Base-by-base conservation (phyloP, 768 basidiomycete species). In the Psilocybe sp. region DNA sequence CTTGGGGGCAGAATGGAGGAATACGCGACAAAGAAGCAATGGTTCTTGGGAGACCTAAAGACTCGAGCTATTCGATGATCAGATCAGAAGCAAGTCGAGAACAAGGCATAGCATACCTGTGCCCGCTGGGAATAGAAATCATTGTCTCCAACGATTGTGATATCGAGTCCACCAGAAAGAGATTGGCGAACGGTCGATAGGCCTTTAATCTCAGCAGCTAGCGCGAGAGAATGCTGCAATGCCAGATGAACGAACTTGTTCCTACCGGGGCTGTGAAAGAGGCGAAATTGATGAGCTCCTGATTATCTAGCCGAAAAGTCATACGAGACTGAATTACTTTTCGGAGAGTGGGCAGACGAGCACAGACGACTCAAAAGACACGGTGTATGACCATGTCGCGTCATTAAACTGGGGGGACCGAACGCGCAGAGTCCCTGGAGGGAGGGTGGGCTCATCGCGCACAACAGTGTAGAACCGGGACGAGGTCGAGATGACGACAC, bases 61-160 rank as follows among this genome's bases (percentile, higher is more conserved):
- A 72, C 32, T 79, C 77, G 15, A 94, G 80, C 92, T 94, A 58
- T 18, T 44, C 23, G 35, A 51, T 28, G 46, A 38, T 51, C 34
- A 48, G 33, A 32, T 39, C 34, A 33, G 31, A 19, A 33, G 47
- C 39, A 32, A 37, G 13, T 20, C 23, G 19, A 34, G 39, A 8
- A 13, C 31, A 37, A 13, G 44, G 46, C 48, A 44, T 34, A 20
- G 61, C 76, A 63, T 49, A 91, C 95, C 77, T 90, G 84, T 46
- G 84, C 83, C 49, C 87, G 76, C 61, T 98, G 97, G 4, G 95
- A 97, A 70, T 99, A 98, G 60, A 98, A 99, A 65, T 98, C 97
- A 60, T 99, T 98, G 66, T 93, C 93, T 9, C 93, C 96, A 20
- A 86, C 81, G 57, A 98, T 88, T 35, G 80, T 81, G 54, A 98